phyloP scores from a whole-genome alignment of 352 stramenopile species.

The Phytophthora cactorum region DNA sequence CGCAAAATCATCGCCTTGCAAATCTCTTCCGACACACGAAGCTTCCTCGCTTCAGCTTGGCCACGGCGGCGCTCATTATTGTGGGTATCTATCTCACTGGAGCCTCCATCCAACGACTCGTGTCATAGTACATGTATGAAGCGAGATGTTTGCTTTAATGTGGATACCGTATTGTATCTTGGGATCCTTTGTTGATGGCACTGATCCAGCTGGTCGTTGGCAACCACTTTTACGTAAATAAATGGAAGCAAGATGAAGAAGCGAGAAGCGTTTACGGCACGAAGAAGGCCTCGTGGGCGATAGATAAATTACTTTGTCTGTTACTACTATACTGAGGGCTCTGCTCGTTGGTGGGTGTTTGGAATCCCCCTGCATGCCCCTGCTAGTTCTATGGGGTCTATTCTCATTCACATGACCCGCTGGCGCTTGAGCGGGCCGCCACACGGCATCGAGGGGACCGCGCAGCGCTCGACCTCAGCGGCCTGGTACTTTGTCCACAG shows the following conservation, averaged over 20 bases:
- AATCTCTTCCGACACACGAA: too few relatives aligned
- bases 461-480: constrained; percentile 27
- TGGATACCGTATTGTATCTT: not conserved
- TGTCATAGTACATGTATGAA: too few relatives aligned
- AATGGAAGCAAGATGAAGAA: not conserved
- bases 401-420: constrained; percentile 40
- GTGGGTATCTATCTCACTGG: too few relatives aligned
- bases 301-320: constrained; percentile 31
- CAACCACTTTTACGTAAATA: not conserved
- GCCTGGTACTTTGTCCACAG: constrained; percentile 30
- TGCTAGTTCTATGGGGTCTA: constrained; percentile 22
- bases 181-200: constrained; percentile 30
- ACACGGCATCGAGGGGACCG: constrained; percentile 13
- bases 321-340: constrained; percentile 12
- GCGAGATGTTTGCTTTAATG: not conserved
- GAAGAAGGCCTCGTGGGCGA: constrained; percentile 8
- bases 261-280: constrained; percentile 20
- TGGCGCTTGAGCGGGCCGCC: constrained; percentile 31
- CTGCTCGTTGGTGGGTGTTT: constrained; percentile 1
- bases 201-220: not conserved
- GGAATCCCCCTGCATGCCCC: not conserved
- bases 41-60: too few relatives aligned
- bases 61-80: too few relatives aligned
- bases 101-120: too few relatives aligned
- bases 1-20: too few relatives aligned